Conservation (phyloP, 345 rosid genomes). For the Dipteronia sinensis region DNA sequence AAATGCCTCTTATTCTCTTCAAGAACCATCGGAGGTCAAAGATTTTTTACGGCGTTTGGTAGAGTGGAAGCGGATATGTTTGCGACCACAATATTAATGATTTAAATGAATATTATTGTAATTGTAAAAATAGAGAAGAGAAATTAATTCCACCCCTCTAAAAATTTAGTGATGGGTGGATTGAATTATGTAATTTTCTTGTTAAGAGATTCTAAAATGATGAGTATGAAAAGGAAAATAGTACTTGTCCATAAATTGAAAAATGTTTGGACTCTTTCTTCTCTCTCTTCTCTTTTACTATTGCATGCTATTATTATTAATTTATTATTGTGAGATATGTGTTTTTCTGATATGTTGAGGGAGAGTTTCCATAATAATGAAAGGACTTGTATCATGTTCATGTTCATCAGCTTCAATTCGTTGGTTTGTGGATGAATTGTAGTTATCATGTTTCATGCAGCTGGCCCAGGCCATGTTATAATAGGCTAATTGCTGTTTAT, state of each 20-base stretch:
- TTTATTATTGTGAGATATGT: not conserved
- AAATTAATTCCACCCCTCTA: constrained; percentile 6
- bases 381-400: not conserved
- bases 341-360: not conserved
- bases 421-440: not conserved
- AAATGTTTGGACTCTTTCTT: not conserved
- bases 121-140: not conserved
- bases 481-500: not conserved
- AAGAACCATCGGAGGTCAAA: constrained; percentile 86
- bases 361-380: constrained; percentile 1
- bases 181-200: constrained; percentile 28
- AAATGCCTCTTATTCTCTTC: constrained; percentile 80
- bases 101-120: not conserved
- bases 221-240: constrained; percentile 12
- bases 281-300: not conserved
- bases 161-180: constrained; percentile 14
- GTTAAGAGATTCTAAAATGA: constrained; percentile 24
- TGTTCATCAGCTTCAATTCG: not conserved
- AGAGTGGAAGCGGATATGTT: constrained; percentile 52
- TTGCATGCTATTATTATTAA: constrained; percentile 5
- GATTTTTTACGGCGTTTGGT: constrained; percentile 71
- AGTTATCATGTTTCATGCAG: not conserved
- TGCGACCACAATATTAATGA: constrained; percentile 14
- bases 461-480: not conserved
- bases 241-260: constrained; percentile 15